A percentile compares a stretch with the other conserved stretches of the same genome.
phyloP scores from a whole-genome alignment of 2,329 filamentous ascomycete species.

The Sporothrix mexicana region DNA sequence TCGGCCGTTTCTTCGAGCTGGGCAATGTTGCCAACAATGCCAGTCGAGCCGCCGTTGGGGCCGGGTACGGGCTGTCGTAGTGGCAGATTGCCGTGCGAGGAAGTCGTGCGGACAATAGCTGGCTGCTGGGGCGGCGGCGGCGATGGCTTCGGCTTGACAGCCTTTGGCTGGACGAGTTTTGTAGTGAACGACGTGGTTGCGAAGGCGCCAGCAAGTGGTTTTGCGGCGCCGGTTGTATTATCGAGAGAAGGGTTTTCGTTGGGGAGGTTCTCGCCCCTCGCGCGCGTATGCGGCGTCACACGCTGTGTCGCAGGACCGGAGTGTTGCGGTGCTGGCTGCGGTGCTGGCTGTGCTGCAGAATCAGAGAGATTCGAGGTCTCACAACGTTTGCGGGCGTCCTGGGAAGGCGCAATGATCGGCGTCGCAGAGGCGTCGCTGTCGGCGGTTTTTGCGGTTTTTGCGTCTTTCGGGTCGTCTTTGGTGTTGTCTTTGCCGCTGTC shows the following conservation, averaged over 20 bases:
- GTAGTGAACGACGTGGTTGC: slow-evolving; percentile 7
- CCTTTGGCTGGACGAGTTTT: slow-evolving; percentile 33
- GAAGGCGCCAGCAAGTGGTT: slow-evolving; percentile 6
- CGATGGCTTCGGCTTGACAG: slow-evolving; percentile 11
- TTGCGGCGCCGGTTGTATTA: background rate
- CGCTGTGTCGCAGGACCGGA: slow-evolving; percentile 22
- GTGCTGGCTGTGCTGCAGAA: slow-evolving; percentile 18
- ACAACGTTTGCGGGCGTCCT: slow-evolving; percentile 8
- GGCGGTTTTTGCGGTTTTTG: too few species aligned
- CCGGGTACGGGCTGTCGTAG: slow-evolving; percentile 68
- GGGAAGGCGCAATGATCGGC: background rate
- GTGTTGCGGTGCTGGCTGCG: background rate
- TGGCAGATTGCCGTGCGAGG: slow-evolving; percentile 52
- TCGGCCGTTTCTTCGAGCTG: slow-evolving; percentile 78
- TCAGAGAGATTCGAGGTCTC: slow-evolving; percentile 16
- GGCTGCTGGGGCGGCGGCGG: slow-evolving; percentile 37
- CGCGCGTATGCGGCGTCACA: slow-evolving; percentile 12
- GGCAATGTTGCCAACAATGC: slow-evolving; percentile 70
- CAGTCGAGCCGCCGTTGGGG: slow-evolving; percentile 64
- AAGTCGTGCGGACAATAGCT: slow-evolving; percentile 56
- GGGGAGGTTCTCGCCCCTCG: background rate
- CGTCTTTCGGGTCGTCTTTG: too few species aligned
- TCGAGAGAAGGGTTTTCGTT: background rate
- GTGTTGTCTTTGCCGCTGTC: too few species aligned
- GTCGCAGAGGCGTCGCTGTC: background rate